These are phyloP conservation scores for Rhododendron kiyosumense DNA, from an alignment of 148 eudicot species.

Conservation along the genomic window DNA sequence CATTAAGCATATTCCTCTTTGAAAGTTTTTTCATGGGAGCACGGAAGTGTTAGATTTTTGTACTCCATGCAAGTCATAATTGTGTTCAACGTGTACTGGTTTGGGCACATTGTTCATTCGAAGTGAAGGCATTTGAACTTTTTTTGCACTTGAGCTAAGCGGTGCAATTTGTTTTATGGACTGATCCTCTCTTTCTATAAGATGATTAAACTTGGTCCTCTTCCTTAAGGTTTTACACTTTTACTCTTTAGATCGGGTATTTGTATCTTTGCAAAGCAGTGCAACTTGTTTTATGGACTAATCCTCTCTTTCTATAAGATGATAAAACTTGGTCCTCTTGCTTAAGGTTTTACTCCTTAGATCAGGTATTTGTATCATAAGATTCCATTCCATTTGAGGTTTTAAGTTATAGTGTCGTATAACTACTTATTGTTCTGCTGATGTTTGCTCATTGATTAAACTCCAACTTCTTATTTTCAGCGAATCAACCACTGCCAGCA, in stretches of 20 bases:
- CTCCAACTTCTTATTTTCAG: constrained; percentile 18
- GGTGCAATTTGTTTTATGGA: neutral
- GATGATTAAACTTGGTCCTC: neutral
- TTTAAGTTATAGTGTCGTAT: too few species aligned
- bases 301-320: neutral
- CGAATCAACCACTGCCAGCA: constrained; percentile 48
- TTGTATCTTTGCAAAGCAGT: too few species aligned
- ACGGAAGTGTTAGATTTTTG: neutral
- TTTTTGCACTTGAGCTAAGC: neutral
- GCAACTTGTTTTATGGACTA: neutral
- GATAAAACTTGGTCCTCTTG: neutral
- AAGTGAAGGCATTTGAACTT: neutral
- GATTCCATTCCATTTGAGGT: too few species aligned
- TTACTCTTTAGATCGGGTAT: neutral
- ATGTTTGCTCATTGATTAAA: neutral
- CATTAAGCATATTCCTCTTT: neutral
- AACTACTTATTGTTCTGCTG: neutral
- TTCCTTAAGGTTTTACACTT: neutral
- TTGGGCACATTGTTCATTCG: neutral
- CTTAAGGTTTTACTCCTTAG: neutral
- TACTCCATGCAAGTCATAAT: too few species aligned
- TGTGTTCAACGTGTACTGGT: neutral
- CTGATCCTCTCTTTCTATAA: neutral
- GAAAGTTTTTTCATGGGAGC: neutral
- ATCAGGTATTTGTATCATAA: neutral